phyloP scores from a whole-genome alignment of 23 red algal species.

The Chondrus crispus region DNA sequence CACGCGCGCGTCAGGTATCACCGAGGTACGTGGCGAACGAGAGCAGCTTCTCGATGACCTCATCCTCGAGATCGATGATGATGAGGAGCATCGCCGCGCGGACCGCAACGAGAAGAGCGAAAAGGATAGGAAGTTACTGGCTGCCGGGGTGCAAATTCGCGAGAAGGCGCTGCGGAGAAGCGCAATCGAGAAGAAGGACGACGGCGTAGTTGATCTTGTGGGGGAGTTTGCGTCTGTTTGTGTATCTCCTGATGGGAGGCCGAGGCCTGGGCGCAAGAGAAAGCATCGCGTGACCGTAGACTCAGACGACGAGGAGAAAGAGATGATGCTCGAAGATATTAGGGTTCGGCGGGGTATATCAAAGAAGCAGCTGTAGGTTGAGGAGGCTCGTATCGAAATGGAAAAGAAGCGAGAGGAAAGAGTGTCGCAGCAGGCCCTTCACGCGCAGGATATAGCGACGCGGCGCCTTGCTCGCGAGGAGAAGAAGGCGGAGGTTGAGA shows the following conservation, averaged over 20 bases:
- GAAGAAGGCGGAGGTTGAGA: background rate
- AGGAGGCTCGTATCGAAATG: background rate
- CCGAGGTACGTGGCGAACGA: background rate
- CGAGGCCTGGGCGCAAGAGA: background rate
- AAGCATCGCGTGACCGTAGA: background rate
- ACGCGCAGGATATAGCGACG: background rate
- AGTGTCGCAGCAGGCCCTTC: background rate
- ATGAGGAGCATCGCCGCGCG: background rate
- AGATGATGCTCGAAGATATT: background rate
- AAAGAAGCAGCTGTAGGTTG: background rate
- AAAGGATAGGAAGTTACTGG: background rate
- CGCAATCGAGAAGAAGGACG: background rate
- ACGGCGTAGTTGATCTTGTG: background rate
- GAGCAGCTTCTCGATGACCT: background rate
- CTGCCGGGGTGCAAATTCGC: background rate
- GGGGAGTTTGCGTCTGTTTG: too few species aligned
- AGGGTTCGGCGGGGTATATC: background rate
- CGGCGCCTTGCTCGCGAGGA: background rate
- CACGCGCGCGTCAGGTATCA: background rate
- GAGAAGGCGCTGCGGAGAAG: background rate
- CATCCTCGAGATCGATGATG: background rate
- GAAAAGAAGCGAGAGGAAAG: background rate
- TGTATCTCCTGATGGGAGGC: too few species aligned
- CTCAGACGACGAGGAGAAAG: background rate
- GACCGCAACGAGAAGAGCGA: background rate